Conservation (phyloP, 495 filamentous ascomycete genomes). For the Diplogelasinospora grovesii region DNA sequence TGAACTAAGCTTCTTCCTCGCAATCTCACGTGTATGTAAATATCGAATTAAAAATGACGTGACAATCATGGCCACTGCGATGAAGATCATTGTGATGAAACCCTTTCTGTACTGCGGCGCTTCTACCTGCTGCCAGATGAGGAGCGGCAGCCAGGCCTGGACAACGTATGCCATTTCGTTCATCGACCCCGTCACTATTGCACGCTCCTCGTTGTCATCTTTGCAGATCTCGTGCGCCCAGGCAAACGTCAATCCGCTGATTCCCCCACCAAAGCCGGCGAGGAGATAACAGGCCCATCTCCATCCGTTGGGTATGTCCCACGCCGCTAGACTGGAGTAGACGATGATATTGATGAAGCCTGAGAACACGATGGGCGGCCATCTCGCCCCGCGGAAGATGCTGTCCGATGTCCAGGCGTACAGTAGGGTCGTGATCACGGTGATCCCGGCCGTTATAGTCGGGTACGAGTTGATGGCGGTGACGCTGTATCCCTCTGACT, state of each 20-base stretch:
- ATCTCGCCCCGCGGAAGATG: conserved; percentile 46
- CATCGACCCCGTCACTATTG: conserved; percentile 41
- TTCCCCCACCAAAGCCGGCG: conserved; percentile 30
- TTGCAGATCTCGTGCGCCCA: conserved; percentile 52
- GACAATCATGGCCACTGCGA: conserved; percentile 28
- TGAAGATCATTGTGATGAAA: conserved; percentile 35
- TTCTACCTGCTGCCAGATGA: conserved; percentile 44
- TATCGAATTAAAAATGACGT: conserved; percentile 31
- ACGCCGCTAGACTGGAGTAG: conserved; percentile 34
- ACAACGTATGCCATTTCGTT: conserved; percentile 38
- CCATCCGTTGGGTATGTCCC: conserved; percentile 35
- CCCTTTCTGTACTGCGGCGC: conserved; percentile 40
- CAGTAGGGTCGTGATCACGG: conserved; percentile 36
- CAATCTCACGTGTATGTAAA: conserved; percentile 37
- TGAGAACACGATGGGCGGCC: conserved; percentile 46
- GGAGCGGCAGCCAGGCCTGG: conserved; percentile 39
- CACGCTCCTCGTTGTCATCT: conserved; percentile 49
- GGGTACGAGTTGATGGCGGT: conserved; percentile 39
- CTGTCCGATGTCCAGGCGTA: conserved; percentile 43
- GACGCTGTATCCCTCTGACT: conserved; percentile 30
- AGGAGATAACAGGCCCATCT: conserved; percentile 47
- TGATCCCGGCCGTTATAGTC: conserved; percentile 36
- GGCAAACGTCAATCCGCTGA: conserved; percentile 31
- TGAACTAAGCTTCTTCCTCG: too few species aligned
- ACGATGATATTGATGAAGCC: conserved; percentile 35